A percentile compares a stretch with the other conserved stretches of the same genome.
These are phyloP conservation scores for Blastobotrys indianensis DNA, from an alignment of 1,139 yeast species.

Conservation along the genomic window DNA sequence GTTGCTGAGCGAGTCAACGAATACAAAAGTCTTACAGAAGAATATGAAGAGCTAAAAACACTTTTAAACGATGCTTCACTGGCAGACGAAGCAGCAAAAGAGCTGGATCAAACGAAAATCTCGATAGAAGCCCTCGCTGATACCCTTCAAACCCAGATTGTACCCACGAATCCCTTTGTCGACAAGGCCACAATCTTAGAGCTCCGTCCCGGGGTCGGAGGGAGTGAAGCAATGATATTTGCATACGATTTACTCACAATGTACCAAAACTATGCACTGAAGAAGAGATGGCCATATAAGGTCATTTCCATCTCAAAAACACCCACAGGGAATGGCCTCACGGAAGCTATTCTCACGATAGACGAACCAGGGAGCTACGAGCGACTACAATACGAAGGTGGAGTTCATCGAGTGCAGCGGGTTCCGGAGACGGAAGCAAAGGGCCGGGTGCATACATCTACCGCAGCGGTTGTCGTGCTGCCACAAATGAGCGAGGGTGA, in stretches of 20 bases:
- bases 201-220: conserved; percentile 94
- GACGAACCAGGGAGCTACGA: conserved; percentile 76
- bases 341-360: conserved; percentile 71
- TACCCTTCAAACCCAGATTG: conserved; percentile 49
- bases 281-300: conserved; percentile 60
- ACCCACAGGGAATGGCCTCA: conserved; percentile 58
- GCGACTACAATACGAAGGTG: conserved; percentile 75
- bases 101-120: conserved; percentile 40
- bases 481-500: conserved; percentile 69
- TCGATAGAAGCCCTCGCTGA: conserved; percentile 30
- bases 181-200: conserved; percentile 79
- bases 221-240: conserved; percentile 85
- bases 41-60: conserved; percentile 33
- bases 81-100: conserved; percentile 41
- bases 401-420: conserved; percentile 94
- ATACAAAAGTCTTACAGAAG: conserved; percentile 37
- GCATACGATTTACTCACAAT: conserved; percentile 72
- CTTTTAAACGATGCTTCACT: conserved; percentile 37
- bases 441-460: conserved; percentile 92
- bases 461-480: conserved; percentile 89
- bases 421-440: conserved; percentile 90
- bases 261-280: conserved; percentile 69
- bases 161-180: conserved; percentile 73
- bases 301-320: conserved; percentile 48
- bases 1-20: conserved; percentile 49